phyloP scores from a whole-genome alignment of 192 early-diverging fungal genomes.

The Umbelopsis sp. region DNA sequence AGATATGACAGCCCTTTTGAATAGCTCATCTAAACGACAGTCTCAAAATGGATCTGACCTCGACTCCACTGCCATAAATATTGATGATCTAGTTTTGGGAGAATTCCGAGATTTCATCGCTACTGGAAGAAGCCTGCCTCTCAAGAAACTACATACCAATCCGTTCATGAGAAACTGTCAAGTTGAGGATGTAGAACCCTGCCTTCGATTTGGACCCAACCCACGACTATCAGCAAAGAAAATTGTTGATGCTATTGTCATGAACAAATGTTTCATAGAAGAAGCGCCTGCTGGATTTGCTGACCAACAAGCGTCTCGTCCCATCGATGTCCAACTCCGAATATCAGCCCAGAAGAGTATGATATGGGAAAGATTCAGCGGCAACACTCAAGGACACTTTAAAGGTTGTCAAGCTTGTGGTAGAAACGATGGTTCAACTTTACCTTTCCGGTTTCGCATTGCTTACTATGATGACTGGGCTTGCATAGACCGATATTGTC shows the following conservation, averaged over 20 bases:
- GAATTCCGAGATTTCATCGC: slow-evolving; percentile 91
- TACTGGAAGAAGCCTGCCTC: slow-evolving; percentile 60
- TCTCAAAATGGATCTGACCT: background rate
- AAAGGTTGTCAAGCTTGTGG: slow-evolving; percentile 58
- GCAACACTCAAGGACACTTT: slow-evolving; percentile 37
- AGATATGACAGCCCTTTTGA: slow-evolving; percentile 38
- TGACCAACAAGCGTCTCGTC: slow-evolving; percentile 46
- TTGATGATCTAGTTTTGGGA: slow-evolving; percentile 75
- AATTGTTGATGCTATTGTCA: slow-evolving; percentile 85
- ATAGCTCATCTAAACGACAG: slow-evolving; percentile 15
- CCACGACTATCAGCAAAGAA: slow-evolving; percentile 89
- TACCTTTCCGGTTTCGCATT: slow-evolving; percentile 72
- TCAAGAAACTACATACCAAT: slow-evolving; percentile 75
- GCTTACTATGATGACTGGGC: slow-evolving; percentile 74
- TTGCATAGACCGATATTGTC: slow-evolving; percentile 81
- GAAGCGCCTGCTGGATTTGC: slow-evolving; percentile 65
- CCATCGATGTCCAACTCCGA: slow-evolving; percentile 46
- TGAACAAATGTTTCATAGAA: slow-evolving; percentile 89
- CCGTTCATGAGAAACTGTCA: slow-evolving; percentile 88
- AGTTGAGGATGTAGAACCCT: slow-evolving; percentile 90
- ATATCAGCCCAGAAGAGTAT: slow-evolving; percentile 52
- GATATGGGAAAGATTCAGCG: slow-evolving; percentile 54
- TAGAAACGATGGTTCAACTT: slow-evolving; percentile 33
- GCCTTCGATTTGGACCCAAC: slow-evolving; percentile 90
- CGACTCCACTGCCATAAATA: slow-evolving; percentile 31